Base-by-base conservation (phyloP, 768 basidiomycete genomes). In the Rhodotorula kratochvilovae region DNA sequence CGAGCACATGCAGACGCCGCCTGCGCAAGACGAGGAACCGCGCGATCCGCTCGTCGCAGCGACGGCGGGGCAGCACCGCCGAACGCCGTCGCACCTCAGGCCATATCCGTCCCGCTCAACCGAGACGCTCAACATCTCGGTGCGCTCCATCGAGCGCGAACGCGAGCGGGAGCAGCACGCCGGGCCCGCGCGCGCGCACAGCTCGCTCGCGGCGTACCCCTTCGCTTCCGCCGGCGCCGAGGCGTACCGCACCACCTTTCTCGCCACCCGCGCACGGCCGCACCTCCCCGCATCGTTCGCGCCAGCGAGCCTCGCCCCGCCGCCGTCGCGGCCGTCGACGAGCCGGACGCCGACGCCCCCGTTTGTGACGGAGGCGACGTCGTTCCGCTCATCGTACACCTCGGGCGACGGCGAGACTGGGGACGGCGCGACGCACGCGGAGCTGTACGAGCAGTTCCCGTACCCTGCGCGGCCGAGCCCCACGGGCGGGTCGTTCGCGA, bases 361-460 rank as follows among this genome's bases (percentile, higher is more conserved):
- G 19, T 64, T 64, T 29, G 63, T 64, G 29, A 36, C 54, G 31
- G 63, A 64, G 29, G 63, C 63, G 42, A 64, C 63, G 5, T 64
- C 63, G 23, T 63, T 21, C 31, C 19, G 19, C 62, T 54, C n/a
- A 11, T 36, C 51, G 25, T 29, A 29, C 63, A 19, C 27, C 35
- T 42, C 48, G 11, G 13, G 25, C n/a, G 7, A 10, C 61, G 29
- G 6, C 16, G 33, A 10, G 7, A 2, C 29, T 1, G 15, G 12
- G 1, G n/a, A 11, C 33, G 19, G 33, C 23, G 21, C 55, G 2
- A 10, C 31, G 19, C 16, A 1, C 55, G 5, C 11, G 21, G 55
- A 19, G 8, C 55, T 56, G 21, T 56, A 56, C 39, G 57, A 25
- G 17, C 25, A 36, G 36, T 58, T 56, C 23, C 48, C 62, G 29